Percentiles rank a stretch among this genome's conserved stretches.
Evolutionary conservation across 352 stramenopile species (phyloP).

Genomic region (Phytophthora cajani): DNA sequence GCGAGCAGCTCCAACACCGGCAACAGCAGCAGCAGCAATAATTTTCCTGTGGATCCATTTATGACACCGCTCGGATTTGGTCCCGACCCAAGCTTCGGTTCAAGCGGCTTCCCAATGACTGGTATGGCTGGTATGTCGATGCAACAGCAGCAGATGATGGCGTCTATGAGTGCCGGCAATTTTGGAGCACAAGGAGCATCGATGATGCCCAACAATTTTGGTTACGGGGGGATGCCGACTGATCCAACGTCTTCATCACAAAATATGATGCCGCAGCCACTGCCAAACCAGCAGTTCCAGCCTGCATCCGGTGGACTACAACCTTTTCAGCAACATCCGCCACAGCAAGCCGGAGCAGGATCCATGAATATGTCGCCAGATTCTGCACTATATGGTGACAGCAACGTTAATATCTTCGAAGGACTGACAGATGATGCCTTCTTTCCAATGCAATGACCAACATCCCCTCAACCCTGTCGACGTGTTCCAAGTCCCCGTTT

Average conservation of each 20-base stretch:
- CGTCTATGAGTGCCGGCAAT: slow-evolving; percentile 49
- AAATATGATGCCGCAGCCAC: slow-evolving; percentile 37
- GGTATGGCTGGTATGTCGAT: slow-evolving; percentile 51
- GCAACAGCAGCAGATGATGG: slow-evolving; percentile 56
- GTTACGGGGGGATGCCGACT: slow-evolving; percentile 37
- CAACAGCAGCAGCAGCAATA: slow-evolving; percentile 33
- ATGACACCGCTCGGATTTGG: slow-evolving; percentile 58
- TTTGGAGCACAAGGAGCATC: slow-evolving; percentile 36
- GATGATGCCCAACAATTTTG: slow-evolving; percentile 56
- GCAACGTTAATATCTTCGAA: slow-evolving; percentile 76
- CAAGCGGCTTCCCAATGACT: slow-evolving; percentile 44
- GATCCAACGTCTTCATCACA: slow-evolving; percentile 24
- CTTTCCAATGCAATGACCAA: slow-evolving; percentile 71
- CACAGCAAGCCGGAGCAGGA: slow-evolving; percentile 28
- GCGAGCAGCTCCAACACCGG: slow-evolving; percentile 22
- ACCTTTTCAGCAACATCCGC: slow-evolving; percentile 38
- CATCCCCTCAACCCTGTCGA: slow-evolving; percentile 21
- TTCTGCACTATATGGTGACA: slow-evolving; percentile 54
- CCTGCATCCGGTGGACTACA: slow-evolving; percentile 22
- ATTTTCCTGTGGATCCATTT: slow-evolving; percentile 68
- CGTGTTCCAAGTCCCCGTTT: slow-evolving; percentile 35
- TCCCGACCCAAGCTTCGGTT: slow-evolving; percentile 41
- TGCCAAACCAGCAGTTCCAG: slow-evolving; percentile 38
- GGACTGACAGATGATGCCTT: slow-evolving; percentile 77
- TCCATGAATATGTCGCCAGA: slow-evolving; percentile 33